phyloP scores from a whole-genome alignment of 2,329 filamentous ascomycete species.

The Fonsecaea pedrosoi region DNA sequence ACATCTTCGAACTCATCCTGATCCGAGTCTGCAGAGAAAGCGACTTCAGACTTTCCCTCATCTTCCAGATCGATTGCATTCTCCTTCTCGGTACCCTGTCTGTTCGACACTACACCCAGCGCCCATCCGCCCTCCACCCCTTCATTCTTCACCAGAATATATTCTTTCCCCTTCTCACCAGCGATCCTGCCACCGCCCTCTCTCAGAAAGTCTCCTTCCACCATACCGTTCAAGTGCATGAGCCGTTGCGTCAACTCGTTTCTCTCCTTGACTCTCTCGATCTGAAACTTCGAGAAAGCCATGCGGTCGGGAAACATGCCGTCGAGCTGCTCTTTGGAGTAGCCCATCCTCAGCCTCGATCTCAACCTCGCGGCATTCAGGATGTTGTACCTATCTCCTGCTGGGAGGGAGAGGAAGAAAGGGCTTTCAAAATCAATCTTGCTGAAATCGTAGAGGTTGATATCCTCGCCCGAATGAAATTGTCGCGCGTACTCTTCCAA shows the following conservation, averaged over 20 bases:
- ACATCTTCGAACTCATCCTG: conserved; percentile 89
- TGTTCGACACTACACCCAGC: conserved; percentile 87
- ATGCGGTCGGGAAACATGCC: conserved; percentile 97
- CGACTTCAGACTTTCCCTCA: conserved; percentile 54
- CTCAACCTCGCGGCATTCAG: conserved; percentile 89
- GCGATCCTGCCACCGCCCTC: conserved; percentile 61
- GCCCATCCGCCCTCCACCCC: conserved; percentile 96
- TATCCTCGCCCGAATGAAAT: conserved; percentile 89
- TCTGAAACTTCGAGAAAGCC: conserved; percentile 96
- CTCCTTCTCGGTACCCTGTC: conserved; percentile 76
- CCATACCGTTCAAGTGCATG: conserved; percentile 94
- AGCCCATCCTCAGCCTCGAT: conserved; percentile 89
- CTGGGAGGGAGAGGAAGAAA: conserved; percentile 90
- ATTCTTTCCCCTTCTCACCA: conserved; percentile 87
- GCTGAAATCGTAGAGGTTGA: conserved; percentile 89
- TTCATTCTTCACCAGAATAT: conserved; percentile 94
- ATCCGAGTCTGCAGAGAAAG: conserved; percentile 46
- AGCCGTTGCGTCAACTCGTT: conserved; percentile 93
- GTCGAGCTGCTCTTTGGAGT: conserved; percentile 95
- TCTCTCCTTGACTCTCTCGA: conserved; percentile 88
- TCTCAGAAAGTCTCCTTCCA: conserved; percentile 62
- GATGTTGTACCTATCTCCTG: conserved; percentile 94
- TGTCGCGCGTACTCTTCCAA: conserved; percentile 92
- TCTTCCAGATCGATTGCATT: conserved; percentile 92
- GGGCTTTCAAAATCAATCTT: conserved; percentile 98